phyloP scores from a whole-genome alignment of 306 rosid species.

The Rosa persica region DNA sequence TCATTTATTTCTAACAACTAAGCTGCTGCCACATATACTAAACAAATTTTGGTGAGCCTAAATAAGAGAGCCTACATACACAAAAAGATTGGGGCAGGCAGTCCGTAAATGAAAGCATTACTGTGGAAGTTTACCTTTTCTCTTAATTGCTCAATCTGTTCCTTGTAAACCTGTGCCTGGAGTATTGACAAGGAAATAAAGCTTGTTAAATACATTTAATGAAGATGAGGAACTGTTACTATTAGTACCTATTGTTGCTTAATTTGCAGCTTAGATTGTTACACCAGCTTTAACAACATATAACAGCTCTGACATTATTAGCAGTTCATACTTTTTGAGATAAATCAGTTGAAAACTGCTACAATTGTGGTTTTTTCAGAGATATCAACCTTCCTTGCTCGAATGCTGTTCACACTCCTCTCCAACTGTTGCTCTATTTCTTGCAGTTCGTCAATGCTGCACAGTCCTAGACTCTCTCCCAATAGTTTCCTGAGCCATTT shows the following conservation, averaged over 20 bases:
- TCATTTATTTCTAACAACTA: background rate
- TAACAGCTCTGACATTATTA: background rate
- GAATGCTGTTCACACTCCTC: constrained; percentile 51
- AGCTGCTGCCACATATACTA: background rate
- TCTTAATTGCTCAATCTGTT: constrained; percentile 53
- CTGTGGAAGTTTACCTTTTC: constrained; percentile 52
- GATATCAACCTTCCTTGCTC: constrained; percentile 63
- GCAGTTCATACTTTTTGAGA: background rate
- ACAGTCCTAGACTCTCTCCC: constrained; percentile 65
- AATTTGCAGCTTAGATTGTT: background rate
- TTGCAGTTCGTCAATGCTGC: constrained; percentile 65
- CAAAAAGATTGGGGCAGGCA: background rate
- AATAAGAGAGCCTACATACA: background rate
- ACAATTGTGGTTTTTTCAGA: background rate
- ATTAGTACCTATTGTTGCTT: background rate
- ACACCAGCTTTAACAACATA: background rate
- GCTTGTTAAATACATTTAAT: constrained; percentile 6
- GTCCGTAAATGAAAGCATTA: background rate
- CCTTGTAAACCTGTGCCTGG: constrained; percentile 63
- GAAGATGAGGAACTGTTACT: constrained; percentile 4
- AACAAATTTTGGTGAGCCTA: background rate
- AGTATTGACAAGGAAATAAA: constrained; percentile 3
- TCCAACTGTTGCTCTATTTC: constrained; percentile 66
- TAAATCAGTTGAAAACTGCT: background rate
- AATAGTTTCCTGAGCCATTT: constrained; percentile 51